Base-by-base conservation (phyloP, 306 rosid genomes). In the Citrullus mucosospermus region DNA sequence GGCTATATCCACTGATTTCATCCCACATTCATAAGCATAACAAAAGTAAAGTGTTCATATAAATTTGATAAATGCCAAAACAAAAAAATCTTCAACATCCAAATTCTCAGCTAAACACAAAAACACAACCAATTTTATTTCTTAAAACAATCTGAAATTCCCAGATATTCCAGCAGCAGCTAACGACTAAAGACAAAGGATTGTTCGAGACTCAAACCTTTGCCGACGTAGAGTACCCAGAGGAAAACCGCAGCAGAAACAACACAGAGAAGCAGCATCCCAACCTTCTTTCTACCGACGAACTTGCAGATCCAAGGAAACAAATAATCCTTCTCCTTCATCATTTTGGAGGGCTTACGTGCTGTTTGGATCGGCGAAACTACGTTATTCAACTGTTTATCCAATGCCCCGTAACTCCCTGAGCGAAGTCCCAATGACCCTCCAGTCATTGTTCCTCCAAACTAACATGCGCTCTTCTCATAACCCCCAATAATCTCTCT, bases 391-490 rank as follows among this genome's bases (percentile, higher is more conserved):
- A 78, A 79, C 84, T 93, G 96, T 76, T 91, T 93, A 80, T 93
- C 98, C 82, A 91, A 86, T 77, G 96, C 88, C 73, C 98, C 98
- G 66, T 87, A 87, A 83, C 98, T 93, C 77, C 85, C 92, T 0
- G 93, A 84, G 69, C 98, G 96, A 87, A 93, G 88, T 34, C 96
- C 96, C 93, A 91, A 88, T 83, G 92, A 89, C 84, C 92, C 96
- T 79, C 88, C 89, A 84, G 82, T 88, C 98, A 93, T 93, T 88
- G 89, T 91, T 65, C 81, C 86, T 80, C 86, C 80, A 73, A 83
- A 81, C 82, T 79, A 75, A 78, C 85, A 78, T 80, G 69, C 32
- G 38, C 85, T 32, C 84, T 79, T 85, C 88, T 89, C 92, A 91
- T 86, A 83, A 82, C 90, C 82, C 48, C 41, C 16, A 15, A 4